phyloP scores from a whole-genome alignment of 208 protist genomes.

The Dictyostelium gargantuum region DNA sequence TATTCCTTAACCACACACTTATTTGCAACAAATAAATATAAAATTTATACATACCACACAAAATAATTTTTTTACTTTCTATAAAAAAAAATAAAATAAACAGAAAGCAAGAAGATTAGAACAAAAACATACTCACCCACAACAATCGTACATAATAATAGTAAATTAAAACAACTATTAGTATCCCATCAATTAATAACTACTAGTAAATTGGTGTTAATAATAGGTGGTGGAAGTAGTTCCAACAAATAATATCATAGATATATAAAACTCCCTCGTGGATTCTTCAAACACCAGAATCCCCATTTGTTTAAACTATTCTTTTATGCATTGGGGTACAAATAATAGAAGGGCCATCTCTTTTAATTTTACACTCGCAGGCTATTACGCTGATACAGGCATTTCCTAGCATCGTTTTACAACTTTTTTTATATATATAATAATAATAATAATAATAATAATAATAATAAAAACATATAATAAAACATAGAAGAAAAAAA shows the following conservation, averaged over 20 bases:
- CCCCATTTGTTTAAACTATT: not conserved
- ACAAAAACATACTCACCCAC: too few species aligned
- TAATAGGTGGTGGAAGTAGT: not conserved
- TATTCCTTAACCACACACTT: too few species aligned
- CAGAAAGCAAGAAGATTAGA: too few species aligned
- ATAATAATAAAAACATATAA: not conserved
- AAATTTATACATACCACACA: too few species aligned
- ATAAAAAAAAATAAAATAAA: too few species aligned
- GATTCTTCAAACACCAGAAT: not conserved
- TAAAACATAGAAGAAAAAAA: not conserved
- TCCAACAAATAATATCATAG: not conserved
- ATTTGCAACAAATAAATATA: too few species aligned
- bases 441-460: not conserved
- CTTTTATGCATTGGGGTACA: slow-evolving; percentile 23
- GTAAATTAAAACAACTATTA: too few species aligned
- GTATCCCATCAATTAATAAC: not conserved
- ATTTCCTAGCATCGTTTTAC: slow-evolving; percentile 33
- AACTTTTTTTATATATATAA: not conserved
- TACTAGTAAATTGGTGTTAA: not conserved
- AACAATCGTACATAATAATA: too few species aligned
- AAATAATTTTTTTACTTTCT: too few species aligned
- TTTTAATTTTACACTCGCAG: slow-evolving; percentile 53
- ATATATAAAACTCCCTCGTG: not conserved
- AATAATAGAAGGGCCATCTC: not conserved
- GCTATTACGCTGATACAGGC: slow-evolving; percentile 34